A percentile compares a stretch with the other conserved stretches of the same genome.
Evolutionary conservation across 2,329 filamentous ascomycete genomes (phyloP).

Genomic region (Cladosporium sp.): DNA sequence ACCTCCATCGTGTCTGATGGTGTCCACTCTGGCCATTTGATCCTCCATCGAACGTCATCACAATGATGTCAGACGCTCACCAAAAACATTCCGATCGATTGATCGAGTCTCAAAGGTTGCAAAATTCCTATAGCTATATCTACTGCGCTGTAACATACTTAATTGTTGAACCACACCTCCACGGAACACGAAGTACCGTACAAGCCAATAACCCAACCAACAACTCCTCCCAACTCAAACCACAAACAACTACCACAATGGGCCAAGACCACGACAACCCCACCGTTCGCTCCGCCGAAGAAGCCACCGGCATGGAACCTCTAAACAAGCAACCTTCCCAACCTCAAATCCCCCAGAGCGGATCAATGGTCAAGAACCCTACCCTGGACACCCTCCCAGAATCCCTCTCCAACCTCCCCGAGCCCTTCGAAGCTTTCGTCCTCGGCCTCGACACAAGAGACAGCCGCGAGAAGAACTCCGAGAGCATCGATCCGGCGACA

Average conservation of each 20-base stretch:
- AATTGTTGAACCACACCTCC: neutral
- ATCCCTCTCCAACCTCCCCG: conserved; percentile 19
- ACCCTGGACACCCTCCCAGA: conserved; percentile 22
- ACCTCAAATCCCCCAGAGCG: conserved; percentile 23
- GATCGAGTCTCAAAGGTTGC: neutral
- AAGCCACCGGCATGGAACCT: conserved; percentile 22
- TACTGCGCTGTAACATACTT: neutral
- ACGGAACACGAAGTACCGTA: neutral
- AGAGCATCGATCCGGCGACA: neutral
- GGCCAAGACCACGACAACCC: conserved; percentile 22
- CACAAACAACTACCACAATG: neutral
- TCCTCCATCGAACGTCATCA: conserved; percentile 11
- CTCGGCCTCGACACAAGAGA: conserved; percentile 20
- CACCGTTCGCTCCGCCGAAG: conserved; percentile 4
- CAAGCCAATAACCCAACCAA: neutral
- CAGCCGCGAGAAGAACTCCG: conserved; percentile 21
- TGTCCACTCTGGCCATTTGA: neutral
- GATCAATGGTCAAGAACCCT: conserved; percentile 15
- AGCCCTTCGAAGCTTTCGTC: conserved; percentile 22
- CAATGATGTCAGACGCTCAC: conserved; percentile 5
- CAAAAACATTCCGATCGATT: conserved; percentile 1
- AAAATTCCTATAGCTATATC: neutral
- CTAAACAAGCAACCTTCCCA: conserved; percentile 18
- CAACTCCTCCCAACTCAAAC: neutral
- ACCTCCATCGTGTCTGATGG: neutral